A percentile compares a stretch with the other conserved stretches of the same genome.
These are phyloP conservation scores for Phytophthora niederhauseri DNA, from an alignment of 352 stramenopile species.

Conservation along the genomic window DNA sequence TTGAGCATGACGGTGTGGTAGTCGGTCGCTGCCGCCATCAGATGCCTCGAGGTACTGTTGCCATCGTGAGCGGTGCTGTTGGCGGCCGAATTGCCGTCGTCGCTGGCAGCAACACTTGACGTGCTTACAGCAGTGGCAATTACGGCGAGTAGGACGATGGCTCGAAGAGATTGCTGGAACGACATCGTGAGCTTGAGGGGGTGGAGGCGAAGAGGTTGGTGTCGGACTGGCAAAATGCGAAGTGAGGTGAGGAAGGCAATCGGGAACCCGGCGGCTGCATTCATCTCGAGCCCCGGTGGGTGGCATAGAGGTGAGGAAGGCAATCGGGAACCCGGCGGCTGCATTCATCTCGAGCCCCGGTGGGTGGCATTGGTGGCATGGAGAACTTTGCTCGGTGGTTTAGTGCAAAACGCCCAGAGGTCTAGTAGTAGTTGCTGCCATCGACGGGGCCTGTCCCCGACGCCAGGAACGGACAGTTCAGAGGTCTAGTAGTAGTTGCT, in stretches of 20 bases:
- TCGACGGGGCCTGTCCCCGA: constrained; percentile 4
- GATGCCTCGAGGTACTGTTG: constrained; percentile 5
- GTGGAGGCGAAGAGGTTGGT: constrained; percentile 2
- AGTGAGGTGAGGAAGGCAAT: constrained; percentile 17
- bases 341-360: constrained; percentile 6
- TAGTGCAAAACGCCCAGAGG: constrained; percentile 7
- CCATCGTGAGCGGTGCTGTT: background rate
- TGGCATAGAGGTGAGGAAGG: constrained; percentile 8
- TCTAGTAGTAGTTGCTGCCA: constrained; percentile 7
- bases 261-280: constrained; percentile 7
- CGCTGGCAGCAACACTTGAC: constrained; percentile 8
- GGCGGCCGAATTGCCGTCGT: constrained; percentile 12
- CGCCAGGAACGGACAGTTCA: constrained; percentile 7
- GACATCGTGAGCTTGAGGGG: constrained; percentile 22
- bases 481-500: constrained; percentile 5
- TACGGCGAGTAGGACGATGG: constrained; percentile 11
- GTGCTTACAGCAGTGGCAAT: constrained; percentile 5
- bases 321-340: background rate
- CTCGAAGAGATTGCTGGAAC: constrained; percentile 12
- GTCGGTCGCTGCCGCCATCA: constrained; percentile 17
- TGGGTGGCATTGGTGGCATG: constrained; percentile 9
- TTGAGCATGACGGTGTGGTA: constrained; percentile 42
- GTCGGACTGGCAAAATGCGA: constrained; percentile 15
- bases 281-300: background rate
- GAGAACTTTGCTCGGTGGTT: constrained; percentile 7